Percentiles rank a stretch among this genome's conserved stretches.
Conservation (phyloP, 768 basidiomycete genomes). For the Mycena chlorophos region DNA sequence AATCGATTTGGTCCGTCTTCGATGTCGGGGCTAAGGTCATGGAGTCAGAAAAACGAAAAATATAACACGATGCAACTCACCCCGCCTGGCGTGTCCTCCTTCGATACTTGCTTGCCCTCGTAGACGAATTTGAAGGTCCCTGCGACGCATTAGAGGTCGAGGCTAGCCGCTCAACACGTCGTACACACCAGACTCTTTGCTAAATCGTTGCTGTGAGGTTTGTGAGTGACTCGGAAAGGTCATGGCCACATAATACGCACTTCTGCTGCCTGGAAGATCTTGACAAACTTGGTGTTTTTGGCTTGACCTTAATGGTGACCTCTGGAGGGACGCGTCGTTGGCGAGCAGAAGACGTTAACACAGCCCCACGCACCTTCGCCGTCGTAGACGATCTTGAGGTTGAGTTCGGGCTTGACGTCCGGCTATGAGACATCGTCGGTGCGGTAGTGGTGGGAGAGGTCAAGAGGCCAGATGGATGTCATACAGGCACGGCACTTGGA, state of each 20-base stretch:
- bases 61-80: constrained; percentile 31
- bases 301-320: constrained; percentile 67
- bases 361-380: constrained; percentile 46
- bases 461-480: neutral
- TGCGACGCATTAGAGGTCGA: constrained; percentile 26
- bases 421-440: constrained; percentile 52
- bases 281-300: constrained; percentile 61
- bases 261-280: constrained; percentile 69
- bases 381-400: constrained; percentile 57
- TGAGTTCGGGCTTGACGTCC: constrained; percentile 73
- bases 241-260: constrained; percentile 37
- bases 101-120: constrained; percentile 50
- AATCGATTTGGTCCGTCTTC: constrained; percentile 66
- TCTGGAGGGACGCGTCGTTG: constrained; percentile 35
- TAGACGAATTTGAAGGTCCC: constrained; percentile 65
- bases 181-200: constrained; percentile 53
- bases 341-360: constrained; percentile 1
- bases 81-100: constrained; percentile 55
- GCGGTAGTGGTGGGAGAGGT: neutral
- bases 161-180: neutral
- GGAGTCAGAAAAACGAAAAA: neutral
- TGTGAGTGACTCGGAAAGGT: neutral
- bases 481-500: neutral
- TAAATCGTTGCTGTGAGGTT: constrained; percentile 52
- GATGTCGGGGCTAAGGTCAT: constrained; percentile 48